phyloP scores from a whole-genome alignment of 129 eudicot species.

The Rutidosis leptorrhynchoides region DNA sequence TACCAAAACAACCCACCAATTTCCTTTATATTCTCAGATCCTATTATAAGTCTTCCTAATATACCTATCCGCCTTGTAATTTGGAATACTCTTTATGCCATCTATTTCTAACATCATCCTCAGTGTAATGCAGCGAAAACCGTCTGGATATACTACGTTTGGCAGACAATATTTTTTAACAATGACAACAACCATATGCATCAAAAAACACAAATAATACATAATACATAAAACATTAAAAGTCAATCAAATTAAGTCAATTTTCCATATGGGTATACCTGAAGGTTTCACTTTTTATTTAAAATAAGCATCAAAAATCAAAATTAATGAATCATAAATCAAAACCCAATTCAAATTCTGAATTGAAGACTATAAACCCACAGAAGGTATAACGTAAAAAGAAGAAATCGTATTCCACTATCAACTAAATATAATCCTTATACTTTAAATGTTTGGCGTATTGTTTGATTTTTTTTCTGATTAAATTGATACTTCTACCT shows the following conservation, averaged over 20 bases:
- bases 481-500: no score
- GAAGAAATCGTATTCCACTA: no score
- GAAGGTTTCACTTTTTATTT: neutral
- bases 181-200: slow-evolving; percentile 45
- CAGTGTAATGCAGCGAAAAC: slow-evolving; percentile 44
- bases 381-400: neutral
- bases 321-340: neutral
- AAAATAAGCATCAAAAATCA: neutral
- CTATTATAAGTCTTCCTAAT: slow-evolving; percentile 1
- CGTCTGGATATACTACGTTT: slow-evolving; percentile 52
- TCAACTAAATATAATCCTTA: no score
- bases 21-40: neutral
- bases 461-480: no score
- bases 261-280: slow-evolving; percentile 35
- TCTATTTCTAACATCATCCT: slow-evolving; percentile 62
- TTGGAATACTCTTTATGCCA: slow-evolving; percentile 73
- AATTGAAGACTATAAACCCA: slow-evolving; percentile 9
- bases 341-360: slow-evolving; percentile 10
- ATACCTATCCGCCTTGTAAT: slow-evolving; percentile 62
- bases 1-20: slow-evolving; percentile 1
- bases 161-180: slow-evolving; percentile 51
- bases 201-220: slow-evolving; percentile 36
- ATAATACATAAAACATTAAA: slow-evolving; percentile 9
- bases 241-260: slow-evolving; percentile 25
- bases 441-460: no score